Evolutionary conservation across 139 green algal species (phyloP), one percentile per base, ranked within the genome.

Genomic region (Spirogloea muscicola): DNA sequence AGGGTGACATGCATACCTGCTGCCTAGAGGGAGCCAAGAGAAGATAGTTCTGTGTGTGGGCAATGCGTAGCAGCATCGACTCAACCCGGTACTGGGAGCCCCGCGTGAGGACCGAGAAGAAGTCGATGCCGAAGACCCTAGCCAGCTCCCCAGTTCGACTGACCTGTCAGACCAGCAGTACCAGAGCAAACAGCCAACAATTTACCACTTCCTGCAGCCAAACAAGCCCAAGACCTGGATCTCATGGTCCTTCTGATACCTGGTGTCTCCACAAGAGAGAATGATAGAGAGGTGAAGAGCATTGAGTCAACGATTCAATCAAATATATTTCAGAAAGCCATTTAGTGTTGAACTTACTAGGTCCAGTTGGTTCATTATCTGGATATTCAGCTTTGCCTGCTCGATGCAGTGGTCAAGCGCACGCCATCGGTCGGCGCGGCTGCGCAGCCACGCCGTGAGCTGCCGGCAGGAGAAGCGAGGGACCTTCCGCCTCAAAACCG

Each of bases 101-200:
- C 7, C 79, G 77, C 29, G 66, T 83, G 6, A 90, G 27, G 29
- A 91, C 87, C 3, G 78, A 87, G 76, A 91, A 93, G 79, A 98
- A 96, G 87, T 98, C 94, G 57, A 99, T 97, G 80, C 94, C 94
- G 71, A 95, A 97, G 9, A 91, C 87, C n/a, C 89, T 81, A 25
- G 90, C 92, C 67, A 96, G 74, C 86, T 97, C 92, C 5, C 84
- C 83, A 2, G 91, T 96, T 42, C 93, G 83, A 49, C 77, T 81
- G 9, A 76, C 72, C 72, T 80, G 43, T 13, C 16, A n/a, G n/a
- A n/a, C n/a, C n/a, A 55, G 16, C 44, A 55, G 44, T 55, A 55
- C 16, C 44, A 55, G 44, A 18, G 44, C 18, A 55, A 16, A 55
- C n/a, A n/a, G n/a, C n/a, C n/a, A n/a, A n/a, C n/a, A n/a, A n/a